Percentiles rank a stretch among this genome's conserved stretches.
Conservation (phyloP, 1,284 basidiomycete genomes). For the Wolfiporia cocos region DNA sequence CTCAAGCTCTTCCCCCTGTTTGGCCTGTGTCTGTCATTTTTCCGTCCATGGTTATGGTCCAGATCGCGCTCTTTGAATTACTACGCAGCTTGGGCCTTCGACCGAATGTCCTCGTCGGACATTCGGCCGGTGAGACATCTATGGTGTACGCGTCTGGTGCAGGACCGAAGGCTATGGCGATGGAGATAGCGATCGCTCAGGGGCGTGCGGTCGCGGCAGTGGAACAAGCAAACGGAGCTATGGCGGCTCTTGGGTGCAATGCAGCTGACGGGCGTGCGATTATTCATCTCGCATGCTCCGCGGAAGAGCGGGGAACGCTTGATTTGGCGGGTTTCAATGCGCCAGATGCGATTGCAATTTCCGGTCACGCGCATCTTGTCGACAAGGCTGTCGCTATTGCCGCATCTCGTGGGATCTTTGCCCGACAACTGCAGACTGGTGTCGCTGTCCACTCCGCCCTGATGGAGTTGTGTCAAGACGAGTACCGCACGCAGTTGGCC, state of each 20-base stretch:
- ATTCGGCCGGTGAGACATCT: conserved; percentile 37
- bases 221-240: conserved; percentile 28
- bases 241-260: conserved; percentile 36
- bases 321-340: conserved; percentile 34
- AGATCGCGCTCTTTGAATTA: conserved; percentile 38
- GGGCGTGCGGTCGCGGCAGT: conserved; percentile 27
- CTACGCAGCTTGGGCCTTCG: conserved; percentile 27
- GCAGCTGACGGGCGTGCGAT: conserved; percentile 18
- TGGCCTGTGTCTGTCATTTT: conserved; percentile 29
- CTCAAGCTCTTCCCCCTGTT: conserved; percentile 22
- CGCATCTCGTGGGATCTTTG: conserved; percentile 23
- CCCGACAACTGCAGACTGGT: conserved; percentile 24
- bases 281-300: conserved; percentile 12
- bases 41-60: conserved; percentile 34
- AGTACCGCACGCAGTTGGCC: conserved; percentile 16
- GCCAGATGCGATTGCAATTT: conserved; percentile 26
- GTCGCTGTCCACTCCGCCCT: conserved; percentile 28
- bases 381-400: conserved; percentile 24
- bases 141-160: conserved; percentile 37
- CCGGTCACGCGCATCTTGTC: conserved; percentile 25
- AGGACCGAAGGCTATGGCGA: conserved; percentile 29
- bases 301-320: conserved; percentile 12
- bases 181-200: conserved; percentile 35
- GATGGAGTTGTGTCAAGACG: conserved; percentile 25
- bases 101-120: conserved; percentile 33